Conservation (phyloP, 495 filamentous ascomycete species). For the Talaromyces wortmannii region DNA sequence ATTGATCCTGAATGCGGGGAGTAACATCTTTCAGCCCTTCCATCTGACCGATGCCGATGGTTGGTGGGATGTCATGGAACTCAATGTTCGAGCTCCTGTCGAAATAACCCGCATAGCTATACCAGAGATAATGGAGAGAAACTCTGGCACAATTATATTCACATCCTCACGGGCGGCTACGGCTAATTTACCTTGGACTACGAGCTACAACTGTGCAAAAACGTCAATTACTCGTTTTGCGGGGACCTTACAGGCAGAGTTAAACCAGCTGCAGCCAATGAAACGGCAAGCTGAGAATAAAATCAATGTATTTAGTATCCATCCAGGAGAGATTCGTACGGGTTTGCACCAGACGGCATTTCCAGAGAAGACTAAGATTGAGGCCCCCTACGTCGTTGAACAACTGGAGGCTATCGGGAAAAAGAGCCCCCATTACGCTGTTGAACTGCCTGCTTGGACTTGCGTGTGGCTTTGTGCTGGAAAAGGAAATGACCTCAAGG, state of each 20-base stretch:
- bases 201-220: constrained; percentile 2
- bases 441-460: neutral
- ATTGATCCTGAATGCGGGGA: constrained; percentile 2
- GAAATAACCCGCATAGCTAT: neutral
- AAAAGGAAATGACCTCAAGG: neutral
- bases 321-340: neutral
- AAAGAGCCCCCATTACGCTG: neutral
- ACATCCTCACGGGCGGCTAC: constrained; percentile 1
- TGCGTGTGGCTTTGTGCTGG: constrained; percentile 2
- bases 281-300: neutral
- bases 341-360: neutral
- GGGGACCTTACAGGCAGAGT: neutral
- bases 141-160: neutral
- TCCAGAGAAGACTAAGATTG: neutral
- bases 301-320: neutral
- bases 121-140: neutral
- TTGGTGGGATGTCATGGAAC: constrained; percentile 1
- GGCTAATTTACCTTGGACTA: neutral
- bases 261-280: neutral
- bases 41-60: constrained; percentile 1
- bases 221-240: neutral
- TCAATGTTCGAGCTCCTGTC: constrained; percentile 1
- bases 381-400: neutral
- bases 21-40: neutral
- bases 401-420: neutral